A percentile compares a stretch with the other conserved stretches of the same genome.
Conservation (phyloP, 169 alveolate genomes). For the Plasmodium inui region DNA sequence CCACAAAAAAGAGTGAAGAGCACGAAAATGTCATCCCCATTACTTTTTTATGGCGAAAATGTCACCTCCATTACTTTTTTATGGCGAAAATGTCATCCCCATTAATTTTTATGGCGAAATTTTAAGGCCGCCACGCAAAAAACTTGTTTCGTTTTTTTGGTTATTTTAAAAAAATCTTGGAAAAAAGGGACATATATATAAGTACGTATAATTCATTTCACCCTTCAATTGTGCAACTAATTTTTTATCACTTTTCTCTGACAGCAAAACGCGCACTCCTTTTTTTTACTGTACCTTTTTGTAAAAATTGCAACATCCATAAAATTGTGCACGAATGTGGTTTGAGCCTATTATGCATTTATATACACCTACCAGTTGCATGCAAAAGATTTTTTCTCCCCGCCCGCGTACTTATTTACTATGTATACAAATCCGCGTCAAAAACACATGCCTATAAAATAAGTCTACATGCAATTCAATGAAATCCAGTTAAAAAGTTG, state of each 20-base stretch:
- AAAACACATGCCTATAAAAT: not conserved
- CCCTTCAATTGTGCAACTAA: not conserved
- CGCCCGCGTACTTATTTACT: not conserved
- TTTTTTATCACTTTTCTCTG: not conserved
- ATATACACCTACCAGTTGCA: not conserved
- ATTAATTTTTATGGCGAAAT: not conserved
- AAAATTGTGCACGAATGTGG: not conserved
- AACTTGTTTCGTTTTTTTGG: not conserved
- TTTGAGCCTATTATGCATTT: not conserved
- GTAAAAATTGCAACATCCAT: not conserved
- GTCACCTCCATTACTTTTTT: not conserved
- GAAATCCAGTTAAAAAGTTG: not conserved
- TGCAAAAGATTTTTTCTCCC: not conserved
- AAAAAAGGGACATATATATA: not conserved
- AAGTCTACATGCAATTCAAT: not conserved
- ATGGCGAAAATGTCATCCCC: not conserved
- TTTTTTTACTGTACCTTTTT: not conserved
- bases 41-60: not conserved
- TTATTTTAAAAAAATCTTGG: not conserved
- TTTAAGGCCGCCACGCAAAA: not conserved
- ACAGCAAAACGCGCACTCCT: not conserved
- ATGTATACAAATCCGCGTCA: not conserved
- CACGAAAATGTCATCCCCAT: not conserved
- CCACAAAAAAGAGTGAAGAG: not conserved
- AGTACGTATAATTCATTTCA: too few relatives aligned